Percentiles rank a stretch among this genome's conserved stretches.
Conservation (phyloP, 257 asterid species). For the Apocynum venetum region DNA sequence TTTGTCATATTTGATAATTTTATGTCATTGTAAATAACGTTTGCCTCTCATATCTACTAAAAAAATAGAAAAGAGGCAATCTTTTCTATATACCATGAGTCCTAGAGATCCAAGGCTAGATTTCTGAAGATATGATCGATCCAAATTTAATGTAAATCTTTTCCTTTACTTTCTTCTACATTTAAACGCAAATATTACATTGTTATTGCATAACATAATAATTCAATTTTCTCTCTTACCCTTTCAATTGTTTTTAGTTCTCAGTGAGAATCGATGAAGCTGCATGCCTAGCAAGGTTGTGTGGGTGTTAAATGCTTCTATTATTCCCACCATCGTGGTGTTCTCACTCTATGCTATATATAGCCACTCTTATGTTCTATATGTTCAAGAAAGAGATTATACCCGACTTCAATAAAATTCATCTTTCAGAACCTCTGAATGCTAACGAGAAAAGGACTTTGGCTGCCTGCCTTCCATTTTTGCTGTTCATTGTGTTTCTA, state of each 20-base stretch:
- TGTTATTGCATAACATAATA: too few relatives aligned
- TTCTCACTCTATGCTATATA: not conserved
- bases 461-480: not conserved
- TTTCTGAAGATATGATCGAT: too few relatives aligned
- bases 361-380: not conserved
- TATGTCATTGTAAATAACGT: too few relatives aligned
- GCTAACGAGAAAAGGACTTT: not conserved
- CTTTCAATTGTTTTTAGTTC: not conserved
- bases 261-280: not conserved
- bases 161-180: too few relatives aligned
- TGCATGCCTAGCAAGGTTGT: not conserved
- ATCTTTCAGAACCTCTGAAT: not conserved
- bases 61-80: too few relatives aligned
- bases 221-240: too few relatives aligned
- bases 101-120: too few relatives aligned
- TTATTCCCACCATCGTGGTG: not conserved
- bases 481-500: not conserved
- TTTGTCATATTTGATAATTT: too few relatives aligned
- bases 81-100: too few relatives aligned
- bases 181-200: too few relatives aligned
- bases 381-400: not conserved
- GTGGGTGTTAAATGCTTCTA: not conserved
- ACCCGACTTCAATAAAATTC: not conserved
- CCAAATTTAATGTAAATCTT: too few relatives aligned
- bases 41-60: too few relatives aligned